A percentile compares a stretch with the other conserved stretches of the same genome.
Evolutionary conservation across 2,329 filamentous ascomycete genomes (phyloP).

Genomic region (Hypoxylon sp.): DNA sequence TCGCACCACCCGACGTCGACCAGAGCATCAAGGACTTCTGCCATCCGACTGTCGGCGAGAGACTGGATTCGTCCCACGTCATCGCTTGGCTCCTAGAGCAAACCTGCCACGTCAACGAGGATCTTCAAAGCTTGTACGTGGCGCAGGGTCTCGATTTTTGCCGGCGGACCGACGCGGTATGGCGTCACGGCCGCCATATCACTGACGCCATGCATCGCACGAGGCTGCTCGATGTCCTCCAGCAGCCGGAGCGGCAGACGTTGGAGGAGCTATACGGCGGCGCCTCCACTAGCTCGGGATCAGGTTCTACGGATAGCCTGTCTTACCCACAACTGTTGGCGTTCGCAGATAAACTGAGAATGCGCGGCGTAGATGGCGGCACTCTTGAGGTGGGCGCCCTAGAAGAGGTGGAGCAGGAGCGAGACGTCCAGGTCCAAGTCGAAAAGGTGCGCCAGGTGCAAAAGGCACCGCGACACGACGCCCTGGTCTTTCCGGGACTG

Average conservation of each 20-base stretch:
- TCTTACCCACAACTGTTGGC: conserved; percentile 28
- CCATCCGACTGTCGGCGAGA: conserved; percentile 32
- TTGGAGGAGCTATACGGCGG: conserved; percentile 64
- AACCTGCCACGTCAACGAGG: conserved; percentile 66
- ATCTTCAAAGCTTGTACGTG: conserved; percentile 64
- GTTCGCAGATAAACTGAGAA: conserved; percentile 45
- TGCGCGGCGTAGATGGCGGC: conserved; percentile 25
- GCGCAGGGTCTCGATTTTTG: conserved; percentile 70
- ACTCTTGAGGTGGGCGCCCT: conserved; percentile 58
- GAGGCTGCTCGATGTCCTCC: conserved; percentile 49
- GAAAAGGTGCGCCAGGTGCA: conserved; percentile 65
- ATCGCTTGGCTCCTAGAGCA: conserved; percentile 68
- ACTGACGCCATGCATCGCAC: conserved; percentile 44
- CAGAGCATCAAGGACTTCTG: conserved; percentile 63
- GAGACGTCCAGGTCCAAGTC: conserved; percentile 66
- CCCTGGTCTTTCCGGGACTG: conserved; percentile 55
- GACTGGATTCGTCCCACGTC: conserved; percentile 58
- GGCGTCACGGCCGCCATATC: conserved; percentile 53
- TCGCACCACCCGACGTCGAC: conserved; percentile 67
- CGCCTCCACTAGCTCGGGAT: conserved; percentile 1
- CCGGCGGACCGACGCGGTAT: conserved; percentile 58
- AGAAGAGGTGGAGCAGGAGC: conserved; percentile 67
- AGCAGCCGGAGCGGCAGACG: conserved; percentile 63
- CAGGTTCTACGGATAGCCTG: conserved; percentile 38
- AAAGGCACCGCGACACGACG: conserved; percentile 50